These are phyloP conservation scores for Actinomortierella ambigua DNA, from an alignment of 371 early-diverging fungal species.

Conservation along the genomic window DNA sequence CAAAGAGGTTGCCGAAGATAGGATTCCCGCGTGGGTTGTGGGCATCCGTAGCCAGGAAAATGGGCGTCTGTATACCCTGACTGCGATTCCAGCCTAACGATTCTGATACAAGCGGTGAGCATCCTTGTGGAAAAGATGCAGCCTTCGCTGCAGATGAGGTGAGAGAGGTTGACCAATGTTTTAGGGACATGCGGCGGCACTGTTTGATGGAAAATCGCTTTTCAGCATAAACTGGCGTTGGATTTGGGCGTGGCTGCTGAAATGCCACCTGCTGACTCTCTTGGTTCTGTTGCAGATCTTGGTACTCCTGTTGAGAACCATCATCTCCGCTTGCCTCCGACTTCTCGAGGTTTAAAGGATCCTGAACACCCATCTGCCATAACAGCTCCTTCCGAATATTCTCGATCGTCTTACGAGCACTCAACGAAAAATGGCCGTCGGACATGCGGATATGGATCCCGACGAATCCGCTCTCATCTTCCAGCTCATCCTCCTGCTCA, in stretches of 20 bases:
- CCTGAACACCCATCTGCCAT: slow-evolving; percentile 35
- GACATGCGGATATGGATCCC: slow-evolving; percentile 45
- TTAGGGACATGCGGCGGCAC: slow-evolving; percentile 20
- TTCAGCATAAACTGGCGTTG: background rate
- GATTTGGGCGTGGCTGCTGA: no score
- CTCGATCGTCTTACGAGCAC: slow-evolving; percentile 37
- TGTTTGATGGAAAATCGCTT: slow-evolving; percentile 29
- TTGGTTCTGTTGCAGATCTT: no score
- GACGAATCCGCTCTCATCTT: slow-evolving; percentile 26
- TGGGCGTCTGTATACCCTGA: slow-evolving; percentile 43
- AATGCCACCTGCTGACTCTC: no score
- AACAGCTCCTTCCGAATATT: slow-evolving; percentile 35
- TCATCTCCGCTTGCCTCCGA: no score
- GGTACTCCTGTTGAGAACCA: no score
- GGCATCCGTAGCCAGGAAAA: slow-evolving; percentile 67
- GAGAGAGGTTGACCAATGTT: slow-evolving; percentile 15
- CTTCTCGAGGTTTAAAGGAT: background rate
- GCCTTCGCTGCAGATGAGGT: slow-evolving; percentile 12
- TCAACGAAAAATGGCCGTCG: slow-evolving; percentile 42
- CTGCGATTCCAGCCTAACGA: background rate
- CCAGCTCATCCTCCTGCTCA: no score
- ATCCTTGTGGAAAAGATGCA: background rate
- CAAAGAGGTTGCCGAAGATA: slow-evolving; percentile 56
- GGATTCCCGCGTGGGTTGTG: slow-evolving; percentile 57
- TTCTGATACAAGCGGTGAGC: no score